phyloP scores from a whole-genome alignment of 768 basidiomycete genomes.

The Wakefieldia striispora region DNA sequence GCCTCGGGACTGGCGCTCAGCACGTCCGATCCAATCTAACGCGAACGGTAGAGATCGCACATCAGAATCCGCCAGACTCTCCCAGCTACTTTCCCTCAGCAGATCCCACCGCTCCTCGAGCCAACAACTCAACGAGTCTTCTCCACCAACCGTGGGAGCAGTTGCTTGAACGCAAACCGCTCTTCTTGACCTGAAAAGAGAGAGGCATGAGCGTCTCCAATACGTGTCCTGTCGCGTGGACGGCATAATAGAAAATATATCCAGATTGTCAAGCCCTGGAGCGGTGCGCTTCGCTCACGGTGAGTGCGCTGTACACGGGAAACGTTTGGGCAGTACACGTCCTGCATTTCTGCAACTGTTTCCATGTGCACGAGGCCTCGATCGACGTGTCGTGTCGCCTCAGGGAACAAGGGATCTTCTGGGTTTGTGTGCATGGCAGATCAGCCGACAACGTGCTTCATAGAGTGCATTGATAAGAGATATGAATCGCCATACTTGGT shows the following conservation, averaged over 20 bases:
- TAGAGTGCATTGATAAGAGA: slow-evolving; percentile 34
- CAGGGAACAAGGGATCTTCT: slow-evolving; percentile 16
- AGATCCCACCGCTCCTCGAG: no score
- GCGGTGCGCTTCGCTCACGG: slow-evolving; percentile 31
- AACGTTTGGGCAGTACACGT: slow-evolving; percentile 54
- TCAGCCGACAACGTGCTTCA: slow-evolving; percentile 33
- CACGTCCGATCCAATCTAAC: no score
- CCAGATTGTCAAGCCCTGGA: slow-evolving; percentile 39
- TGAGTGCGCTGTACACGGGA: slow-evolving; percentile 44
- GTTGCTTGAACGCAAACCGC: no score
- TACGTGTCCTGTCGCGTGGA: background rate
- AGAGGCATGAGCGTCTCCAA: background rate
- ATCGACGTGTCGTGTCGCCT: no score
- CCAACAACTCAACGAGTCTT: no score
- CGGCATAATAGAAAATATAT: slow-evolving; percentile 39
- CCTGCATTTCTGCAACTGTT: slow-evolving; percentile 25
- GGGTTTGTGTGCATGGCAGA: slow-evolving; percentile 41
- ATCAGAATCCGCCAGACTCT: no score
- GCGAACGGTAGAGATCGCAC: no score
- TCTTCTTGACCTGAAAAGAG: no score
- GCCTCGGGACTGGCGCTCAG: no score
- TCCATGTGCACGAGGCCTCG: no score
- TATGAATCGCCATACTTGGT: slow-evolving; percentile 59
- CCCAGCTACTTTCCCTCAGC: no score
- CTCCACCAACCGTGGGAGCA: no score